These are phyloP conservation scores for Ceratocystis huliohia DNA, from an alignment of 2,329 filamentous ascomycete genomes.

Conservation along the genomic window DNA sequence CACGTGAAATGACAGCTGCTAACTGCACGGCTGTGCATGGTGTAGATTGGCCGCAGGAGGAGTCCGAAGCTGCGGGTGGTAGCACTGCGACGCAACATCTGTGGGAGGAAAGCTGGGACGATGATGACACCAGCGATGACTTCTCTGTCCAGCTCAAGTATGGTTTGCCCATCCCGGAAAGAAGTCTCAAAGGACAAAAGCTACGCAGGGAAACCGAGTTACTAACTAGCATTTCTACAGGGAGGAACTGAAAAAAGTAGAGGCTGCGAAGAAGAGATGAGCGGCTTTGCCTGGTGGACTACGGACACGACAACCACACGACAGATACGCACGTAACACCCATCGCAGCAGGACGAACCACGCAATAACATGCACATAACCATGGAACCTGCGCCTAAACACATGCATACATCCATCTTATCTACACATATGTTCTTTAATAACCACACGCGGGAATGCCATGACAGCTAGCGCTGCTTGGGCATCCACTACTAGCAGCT, in stretches of 20 bases:
- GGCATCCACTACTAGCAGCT: background rate
- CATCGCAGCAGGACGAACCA: background rate
- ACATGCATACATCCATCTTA: background rate
- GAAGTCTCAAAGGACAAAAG: background rate
- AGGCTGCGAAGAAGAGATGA: conserved; percentile 55
- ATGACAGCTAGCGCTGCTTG: background rate
- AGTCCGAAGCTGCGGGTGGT: conserved; percentile 65
- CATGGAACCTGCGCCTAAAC: background rate
- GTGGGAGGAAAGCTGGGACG: conserved; percentile 99
- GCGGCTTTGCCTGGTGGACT: conserved; percentile 19
- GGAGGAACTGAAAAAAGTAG: conserved; percentile 91
- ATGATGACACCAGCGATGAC: conserved; percentile 92
- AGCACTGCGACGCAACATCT: conserved; percentile 61
- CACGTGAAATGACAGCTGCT: background rate
- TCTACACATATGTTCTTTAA: background rate
- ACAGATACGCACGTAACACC: conserved; percentile 1
- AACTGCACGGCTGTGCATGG: conserved; percentile 1
- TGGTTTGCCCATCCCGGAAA: conserved; percentile 27
- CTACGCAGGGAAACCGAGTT: background rate
- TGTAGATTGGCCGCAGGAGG: conserved; percentile 82
- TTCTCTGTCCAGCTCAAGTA: conserved; percentile 92
- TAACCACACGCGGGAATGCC: background rate
- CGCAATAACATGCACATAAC: background rate
- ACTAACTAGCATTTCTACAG: conserved; percentile 32
- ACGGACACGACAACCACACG: background rate